A percentile compares a stretch with the other conserved stretches of the same genome.
These are phyloP conservation scores for Coffea canephora DNA, from an alignment of 257 asterid species.

Conservation along the genomic window DNA sequence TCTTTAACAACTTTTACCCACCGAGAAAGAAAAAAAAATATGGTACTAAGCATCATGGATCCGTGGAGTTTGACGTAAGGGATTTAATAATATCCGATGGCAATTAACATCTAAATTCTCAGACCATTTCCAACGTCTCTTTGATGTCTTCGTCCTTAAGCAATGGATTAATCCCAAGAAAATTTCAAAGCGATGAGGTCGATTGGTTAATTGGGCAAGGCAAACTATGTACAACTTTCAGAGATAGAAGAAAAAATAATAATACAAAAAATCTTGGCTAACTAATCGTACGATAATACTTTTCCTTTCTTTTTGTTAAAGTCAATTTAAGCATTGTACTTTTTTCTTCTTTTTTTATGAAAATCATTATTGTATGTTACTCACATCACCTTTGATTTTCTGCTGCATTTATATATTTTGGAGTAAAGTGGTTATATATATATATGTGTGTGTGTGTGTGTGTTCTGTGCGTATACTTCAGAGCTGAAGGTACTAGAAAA, in stretches of 20 bases:
- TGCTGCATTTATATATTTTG: too few relatives aligned
- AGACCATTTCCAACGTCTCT: neutral
- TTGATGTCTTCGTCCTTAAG: neutral
- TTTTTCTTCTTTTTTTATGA: too few relatives aligned
- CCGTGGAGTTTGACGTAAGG: conserved; percentile 6
- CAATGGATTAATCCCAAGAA: neutral
- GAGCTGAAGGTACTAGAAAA: too few relatives aligned
- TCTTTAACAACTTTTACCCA: conserved; percentile 12
- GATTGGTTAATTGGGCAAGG: neutral
- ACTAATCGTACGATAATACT: too few relatives aligned
- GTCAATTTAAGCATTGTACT: neutral
- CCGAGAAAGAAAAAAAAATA: neutral
- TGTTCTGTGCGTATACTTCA: too few relatives aligned
- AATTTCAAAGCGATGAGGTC: neutral
- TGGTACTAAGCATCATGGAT: neutral
- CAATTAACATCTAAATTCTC: neutral
- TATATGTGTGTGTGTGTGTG: too few relatives aligned
- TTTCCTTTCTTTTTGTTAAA: too few relatives aligned
- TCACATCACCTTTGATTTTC: too few relatives aligned
- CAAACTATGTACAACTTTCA: neutral
- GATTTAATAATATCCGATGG: neutral
- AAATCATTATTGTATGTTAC: too few relatives aligned
- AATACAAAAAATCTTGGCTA: too few relatives aligned
- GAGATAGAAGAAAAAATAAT: neutral
- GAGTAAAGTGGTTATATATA: too few relatives aligned